These are phyloP conservation scores for Apiospora rasikravindrae DNA, from an alignment of 2,329 filamentous ascomycete genomes.

Conservation along the genomic window DNA sequence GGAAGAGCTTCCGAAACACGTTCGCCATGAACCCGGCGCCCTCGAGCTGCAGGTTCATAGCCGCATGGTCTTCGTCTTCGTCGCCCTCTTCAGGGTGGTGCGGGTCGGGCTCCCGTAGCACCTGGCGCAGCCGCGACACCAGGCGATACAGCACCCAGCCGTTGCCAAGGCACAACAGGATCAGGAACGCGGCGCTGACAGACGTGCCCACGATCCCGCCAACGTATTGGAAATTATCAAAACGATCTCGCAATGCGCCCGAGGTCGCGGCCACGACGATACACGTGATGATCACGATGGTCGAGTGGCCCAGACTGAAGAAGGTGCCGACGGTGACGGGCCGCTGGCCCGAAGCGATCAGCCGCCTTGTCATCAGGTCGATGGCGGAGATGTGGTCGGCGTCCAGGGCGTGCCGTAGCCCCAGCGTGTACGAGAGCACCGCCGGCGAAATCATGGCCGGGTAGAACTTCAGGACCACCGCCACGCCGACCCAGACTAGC, in stretches of 20 bases:
- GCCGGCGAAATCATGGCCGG: conserved; percentile 76
- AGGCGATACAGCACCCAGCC: conserved; percentile 83
- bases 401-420: conserved; percentile 92
- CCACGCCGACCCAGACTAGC: conserved; percentile 59
- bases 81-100: conserved; percentile 36
- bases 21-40: conserved; percentile 77
- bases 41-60: conserved; percentile 68
- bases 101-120: conserved; percentile 54
- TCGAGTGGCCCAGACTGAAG: conserved; percentile 92
- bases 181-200: conserved; percentile 81
- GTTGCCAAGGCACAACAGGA: conserved; percentile 84
- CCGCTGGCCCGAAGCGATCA: conserved; percentile 82
- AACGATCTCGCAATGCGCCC: conserved; percentile 79
- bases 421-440: conserved; percentile 85
- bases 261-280: conserved; percentile 91
- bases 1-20: conserved; percentile 77
- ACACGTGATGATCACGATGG: conserved; percentile 88
- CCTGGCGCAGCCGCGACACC: conserved; percentile 67
- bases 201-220: conserved; percentile 90
- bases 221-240: conserved; percentile 78
- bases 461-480: conserved; percentile 58
- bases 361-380: conserved; percentile 89
- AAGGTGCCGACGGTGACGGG: conserved; percentile 94
- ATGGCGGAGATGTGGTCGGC: conserved; percentile 91
- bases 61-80: conserved; percentile 39